A percentile compares a stretch with the other conserved stretches of the same genome.
Conservation (phyloP, 2,329 filamentous ascomycete species). For the Aureobasidium sp. region DNA sequence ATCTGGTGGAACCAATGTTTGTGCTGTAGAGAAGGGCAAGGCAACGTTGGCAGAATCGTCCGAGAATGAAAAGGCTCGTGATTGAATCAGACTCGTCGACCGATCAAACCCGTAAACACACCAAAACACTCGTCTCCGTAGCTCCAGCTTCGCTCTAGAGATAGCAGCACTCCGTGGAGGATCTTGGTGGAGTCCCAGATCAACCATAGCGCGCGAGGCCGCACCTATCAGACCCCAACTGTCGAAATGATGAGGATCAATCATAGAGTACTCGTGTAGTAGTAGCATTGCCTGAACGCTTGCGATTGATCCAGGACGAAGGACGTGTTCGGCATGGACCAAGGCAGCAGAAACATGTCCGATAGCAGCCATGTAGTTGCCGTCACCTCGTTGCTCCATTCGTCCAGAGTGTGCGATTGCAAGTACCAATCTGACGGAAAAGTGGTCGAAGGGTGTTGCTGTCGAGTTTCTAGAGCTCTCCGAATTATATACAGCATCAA, state of each 20-base stretch:
- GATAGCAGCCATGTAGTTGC: slow-evolving; percentile 53
- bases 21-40: slow-evolving; percentile 49
- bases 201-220: slow-evolving; percentile 76
- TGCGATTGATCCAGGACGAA: slow-evolving; percentile 73
- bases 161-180: slow-evolving; percentile 62
- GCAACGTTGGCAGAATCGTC: slow-evolving; percentile 78
- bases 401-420: slow-evolving; percentile 71
- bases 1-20: slow-evolving; percentile 25
- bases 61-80: slow-evolving; percentile 84
- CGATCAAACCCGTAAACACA: slow-evolving; percentile 87
- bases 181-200: slow-evolving; percentile 89
- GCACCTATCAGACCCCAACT: slow-evolving; percentile 91
- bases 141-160: slow-evolving; percentile 62
- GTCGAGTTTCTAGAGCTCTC: neutral
- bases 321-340: slow-evolving; percentile 68
- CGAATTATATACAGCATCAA: slow-evolving; percentile 65
- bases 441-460: slow-evolving; percentile 57
- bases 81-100: slow-evolving; percentile 80
- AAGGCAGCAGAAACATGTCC: slow-evolving; percentile 59
- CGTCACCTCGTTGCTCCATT: slow-evolving; percentile 58
- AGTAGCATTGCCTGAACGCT: slow-evolving; percentile 84
- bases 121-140: slow-evolving; percentile 78
- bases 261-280: slow-evolving; percentile 79
- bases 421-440: slow-evolving; percentile 81
- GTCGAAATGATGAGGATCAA: slow-evolving; percentile 86